Evolutionary conservation across 176 grass and related monocot species (phyloP).

Genomic region (Zoysia pacifica): DNA sequence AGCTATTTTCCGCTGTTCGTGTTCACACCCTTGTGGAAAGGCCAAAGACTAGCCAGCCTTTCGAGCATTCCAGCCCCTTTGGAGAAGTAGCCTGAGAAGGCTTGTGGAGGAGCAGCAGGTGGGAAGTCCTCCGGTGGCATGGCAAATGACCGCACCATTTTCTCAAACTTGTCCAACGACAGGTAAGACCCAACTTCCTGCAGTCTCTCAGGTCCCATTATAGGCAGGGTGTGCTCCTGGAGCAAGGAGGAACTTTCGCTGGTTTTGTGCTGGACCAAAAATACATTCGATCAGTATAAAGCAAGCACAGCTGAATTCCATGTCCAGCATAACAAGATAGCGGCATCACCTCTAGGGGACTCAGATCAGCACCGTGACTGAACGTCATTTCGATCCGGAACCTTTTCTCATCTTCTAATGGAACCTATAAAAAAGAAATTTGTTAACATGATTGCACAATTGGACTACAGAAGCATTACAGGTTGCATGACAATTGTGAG

Average conservation of each 20-base stretch:
- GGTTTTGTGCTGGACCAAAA: conserved; percentile 63
- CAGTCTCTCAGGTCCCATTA: conserved; percentile 94
- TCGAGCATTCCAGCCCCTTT: conserved; percentile 68
- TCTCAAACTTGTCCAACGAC: conserved; percentile 92
- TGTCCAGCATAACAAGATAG: conserved; percentile 18
- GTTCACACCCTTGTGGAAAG: conserved; percentile 57
- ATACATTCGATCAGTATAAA: conserved; percentile 17
- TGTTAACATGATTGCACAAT: background rate
- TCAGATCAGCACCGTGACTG: conserved; percentile 92
- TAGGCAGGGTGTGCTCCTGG: conserved; percentile 95
- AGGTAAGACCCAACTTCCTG: conserved; percentile 79
- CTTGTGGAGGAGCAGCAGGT: conserved; percentile 60
- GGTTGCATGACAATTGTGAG: conserved; percentile 2
- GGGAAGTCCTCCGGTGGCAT: conserved; percentile 98
- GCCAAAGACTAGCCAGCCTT: conserved; percentile 84
- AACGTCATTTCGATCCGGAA: conserved; percentile 99
- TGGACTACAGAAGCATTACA: background rate
- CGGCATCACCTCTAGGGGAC: conserved; percentile 69
- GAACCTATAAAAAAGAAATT: conserved; percentile 57
- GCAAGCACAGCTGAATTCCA: background rate
- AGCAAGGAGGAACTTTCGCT: conserved; percentile 65
- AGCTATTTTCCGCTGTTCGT: conserved; percentile 36
- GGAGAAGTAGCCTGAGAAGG: conserved; percentile 78
- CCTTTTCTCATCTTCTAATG: conserved; percentile 94
- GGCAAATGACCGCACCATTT: conserved; percentile 89